Percentiles rank a stretch among this genome's conserved stretches.
phyloP scores from a whole-genome alignment of 2,329 filamentous ascomycete species.

The Cytospora leucostoma region DNA sequence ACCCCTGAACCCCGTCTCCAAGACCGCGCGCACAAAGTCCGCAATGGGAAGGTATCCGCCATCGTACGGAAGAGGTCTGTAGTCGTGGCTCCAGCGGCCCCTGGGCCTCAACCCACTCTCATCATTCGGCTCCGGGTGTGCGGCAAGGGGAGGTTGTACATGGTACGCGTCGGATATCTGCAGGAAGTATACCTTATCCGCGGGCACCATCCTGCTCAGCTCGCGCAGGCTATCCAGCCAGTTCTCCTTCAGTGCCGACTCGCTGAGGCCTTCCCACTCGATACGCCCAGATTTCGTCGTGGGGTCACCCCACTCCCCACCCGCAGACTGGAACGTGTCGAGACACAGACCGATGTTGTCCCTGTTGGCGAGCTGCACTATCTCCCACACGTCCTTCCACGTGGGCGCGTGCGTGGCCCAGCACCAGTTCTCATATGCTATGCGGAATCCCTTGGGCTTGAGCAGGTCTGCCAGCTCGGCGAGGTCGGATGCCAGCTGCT shows the following conservation, averaged over 20 bases:
- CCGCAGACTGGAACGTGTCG: constrained; percentile 76
- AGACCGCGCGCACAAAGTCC: constrained; percentile 64
- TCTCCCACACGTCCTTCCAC: constrained; percentile 71
- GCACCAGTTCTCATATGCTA: constrained; percentile 83
- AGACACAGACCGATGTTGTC: constrained; percentile 73
- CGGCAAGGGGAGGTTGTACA: constrained; percentile 55
- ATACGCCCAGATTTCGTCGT: constrained; percentile 62
- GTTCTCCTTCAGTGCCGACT: constrained; percentile 48
- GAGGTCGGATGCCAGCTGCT: constrained; percentile 61
- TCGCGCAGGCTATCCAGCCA: constrained; percentile 58
- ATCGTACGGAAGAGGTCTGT: constrained; percentile 67
- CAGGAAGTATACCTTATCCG: constrained; percentile 72
- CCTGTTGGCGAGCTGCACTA: constrained; percentile 63
- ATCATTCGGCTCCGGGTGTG: constrained; percentile 41
- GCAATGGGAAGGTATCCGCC: constrained; percentile 71
- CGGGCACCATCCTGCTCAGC: constrained; percentile 58
- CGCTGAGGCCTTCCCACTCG: constrained; percentile 41
- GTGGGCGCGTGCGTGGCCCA: constrained; percentile 71
- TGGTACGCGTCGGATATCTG: constrained; percentile 77
- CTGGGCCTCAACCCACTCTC: constrained; percentile 59
- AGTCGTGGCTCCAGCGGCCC: constrained; percentile 71
- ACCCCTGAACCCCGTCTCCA: constrained; percentile 57
- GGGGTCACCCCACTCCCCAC: constrained; percentile 73
- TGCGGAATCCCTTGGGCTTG: constrained; percentile 54
- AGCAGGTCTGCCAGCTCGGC: constrained; percentile 64